Percentiles rank a stretch among this genome's conserved stretches.
These are phyloP conservation scores for Aspergillus sp. DNA, from an alignment of 2,329 filamentous ascomycete species.

Conservation along the genomic window DNA sequence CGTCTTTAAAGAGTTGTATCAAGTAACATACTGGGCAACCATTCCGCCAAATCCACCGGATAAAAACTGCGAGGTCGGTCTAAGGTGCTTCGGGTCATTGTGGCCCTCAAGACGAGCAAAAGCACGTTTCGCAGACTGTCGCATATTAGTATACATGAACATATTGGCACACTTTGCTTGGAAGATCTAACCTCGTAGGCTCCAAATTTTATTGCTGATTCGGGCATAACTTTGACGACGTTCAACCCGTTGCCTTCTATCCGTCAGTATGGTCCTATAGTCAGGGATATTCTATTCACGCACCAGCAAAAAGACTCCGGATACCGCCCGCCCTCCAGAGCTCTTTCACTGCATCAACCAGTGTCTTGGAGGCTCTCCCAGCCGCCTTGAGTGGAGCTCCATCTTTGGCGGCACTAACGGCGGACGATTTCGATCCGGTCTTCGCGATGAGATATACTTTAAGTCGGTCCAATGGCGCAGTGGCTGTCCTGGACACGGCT, in stretches of 20 bases:
- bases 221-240: conserved; percentile 96
- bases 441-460: conserved; percentile 98
- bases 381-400: conserved; percentile 66
- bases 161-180: not conserved
- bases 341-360: conserved; percentile 71
- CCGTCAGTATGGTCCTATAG: conserved; percentile 19
- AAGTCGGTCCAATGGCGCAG: conserved; percentile 90
- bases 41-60: conserved; percentile 91
- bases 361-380: conserved; percentile 66
- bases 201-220: conserved; percentile 97
- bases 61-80: conserved; percentile 82
- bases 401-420: conserved; percentile 66
- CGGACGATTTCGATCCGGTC: conserved; percentile 62
- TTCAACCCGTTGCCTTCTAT: conserved; percentile 85
- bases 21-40: conserved; percentile 75
- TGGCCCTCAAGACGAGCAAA: conserved; percentile 87
- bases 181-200: conserved; percentile 71
- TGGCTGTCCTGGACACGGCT: conserved; percentile 91
- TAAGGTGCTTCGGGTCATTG: conserved; percentile 74
- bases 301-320: conserved; percentile 89
- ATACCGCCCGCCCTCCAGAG: conserved; percentile 84
- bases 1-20: not conserved
- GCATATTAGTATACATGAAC: conserved; percentile 16
- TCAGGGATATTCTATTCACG: conserved; percentile 29
- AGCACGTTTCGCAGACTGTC: conserved; percentile 76